Evolutionary conservation across 257 asterid genomes (phyloP).

Genomic region (Solanum lignicaule): DNA sequence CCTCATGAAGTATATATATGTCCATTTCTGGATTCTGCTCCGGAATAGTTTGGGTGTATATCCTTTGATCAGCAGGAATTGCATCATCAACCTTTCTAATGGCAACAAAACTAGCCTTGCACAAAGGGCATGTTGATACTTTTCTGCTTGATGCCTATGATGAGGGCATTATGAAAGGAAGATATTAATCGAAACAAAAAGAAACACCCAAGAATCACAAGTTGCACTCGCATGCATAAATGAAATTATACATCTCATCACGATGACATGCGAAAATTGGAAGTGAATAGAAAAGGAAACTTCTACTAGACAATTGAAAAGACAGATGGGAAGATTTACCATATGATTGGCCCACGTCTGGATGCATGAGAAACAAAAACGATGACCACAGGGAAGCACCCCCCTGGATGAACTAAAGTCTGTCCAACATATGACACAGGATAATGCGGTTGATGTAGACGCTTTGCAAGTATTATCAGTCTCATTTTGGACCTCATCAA

Average conservation of each 20-base stretch:
- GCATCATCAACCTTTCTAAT: slow-evolving; percentile 69
- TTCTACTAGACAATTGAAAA: background rate
- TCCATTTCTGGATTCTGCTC: slow-evolving; percentile 26
- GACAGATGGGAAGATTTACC: slow-evolving; percentile 29
- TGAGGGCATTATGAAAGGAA: background rate
- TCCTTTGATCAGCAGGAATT: slow-evolving; percentile 66
- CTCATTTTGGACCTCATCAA: slow-evolving; percentile 14
- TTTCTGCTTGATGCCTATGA: slow-evolving; percentile 41
- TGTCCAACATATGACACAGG: slow-evolving; percentile 91
- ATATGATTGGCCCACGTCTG: slow-evolving; percentile 62
- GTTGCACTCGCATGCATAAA: background rate
- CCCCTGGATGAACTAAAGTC: slow-evolving; percentile 80
- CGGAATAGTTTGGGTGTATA: slow-evolving; percentile 73
- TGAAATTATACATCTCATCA: background rate
- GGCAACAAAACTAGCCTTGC: slow-evolving; percentile 68
- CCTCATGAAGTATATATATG: slow-evolving; percentile 51
- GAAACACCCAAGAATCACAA: background rate
- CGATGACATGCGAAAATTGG: background rate
- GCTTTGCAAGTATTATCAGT: slow-evolving; percentile 6
- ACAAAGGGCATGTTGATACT: slow-evolving; percentile 72
- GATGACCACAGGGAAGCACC: slow-evolving; percentile 80
- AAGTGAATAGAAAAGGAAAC: background rate
- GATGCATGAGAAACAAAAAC: slow-evolving; percentile 88
- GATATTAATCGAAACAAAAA: background rate
- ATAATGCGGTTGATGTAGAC: slow-evolving; percentile 35